These are phyloP conservation scores for Apiotrichum porosum DNA, from an alignment of 1,284 basidiomycete species.

Conservation along the genomic window DNA sequence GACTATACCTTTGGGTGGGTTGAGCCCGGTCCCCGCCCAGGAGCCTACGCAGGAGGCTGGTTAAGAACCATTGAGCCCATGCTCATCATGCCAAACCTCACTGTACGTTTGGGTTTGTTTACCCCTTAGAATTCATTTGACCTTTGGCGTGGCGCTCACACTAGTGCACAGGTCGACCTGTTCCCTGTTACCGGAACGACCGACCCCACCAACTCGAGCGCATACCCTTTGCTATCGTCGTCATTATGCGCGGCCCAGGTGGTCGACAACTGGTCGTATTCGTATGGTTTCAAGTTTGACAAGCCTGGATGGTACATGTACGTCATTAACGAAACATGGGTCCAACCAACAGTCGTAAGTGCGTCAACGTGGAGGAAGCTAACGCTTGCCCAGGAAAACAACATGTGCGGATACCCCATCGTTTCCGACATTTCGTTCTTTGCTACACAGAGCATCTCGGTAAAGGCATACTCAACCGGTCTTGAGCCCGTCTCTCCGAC, in stretches of 20 bases:
- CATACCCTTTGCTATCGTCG: slow-evolving; percentile 23
- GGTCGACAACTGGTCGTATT: slow-evolving; percentile 20
- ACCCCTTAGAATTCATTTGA: too few species aligned
- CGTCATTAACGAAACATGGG: slow-evolving; percentile 46
- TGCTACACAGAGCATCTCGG: slow-evolving; percentile 35
- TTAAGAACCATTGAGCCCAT: slow-evolving; percentile 39
- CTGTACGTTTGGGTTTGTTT: slow-evolving; percentile 15
- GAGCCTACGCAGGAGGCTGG: slow-evolving; percentile 37
- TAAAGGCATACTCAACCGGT: slow-evolving; percentile 28
- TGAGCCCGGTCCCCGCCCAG: slow-evolving; percentile 35
- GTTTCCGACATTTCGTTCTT: slow-evolving; percentile 37
- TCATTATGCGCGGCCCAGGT: slow-evolving; percentile 26
- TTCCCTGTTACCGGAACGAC: slow-evolving; percentile 28
- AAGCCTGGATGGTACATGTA: slow-evolving; percentile 45
- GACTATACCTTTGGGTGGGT: slow-evolving; percentile 45
- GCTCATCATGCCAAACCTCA: slow-evolving; percentile 36
- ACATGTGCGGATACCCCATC: slow-evolving; percentile 33
- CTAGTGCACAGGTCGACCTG: slow-evolving; percentile 27
- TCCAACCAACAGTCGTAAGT: slow-evolving; percentile 39
- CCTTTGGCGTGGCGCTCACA: not conserved
- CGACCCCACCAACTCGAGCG: slow-evolving; percentile 16
- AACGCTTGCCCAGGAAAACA: slow-evolving; percentile 9
- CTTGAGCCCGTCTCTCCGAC: too few species aligned
- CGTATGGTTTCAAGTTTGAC: slow-evolving; percentile 35
- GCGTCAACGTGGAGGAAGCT: too few species aligned